These are phyloP conservation scores for Umbelopsis ramanniana DNA, from an alignment of 192 early-diverging fungal genomes.

Conservation along the genomic window DNA sequence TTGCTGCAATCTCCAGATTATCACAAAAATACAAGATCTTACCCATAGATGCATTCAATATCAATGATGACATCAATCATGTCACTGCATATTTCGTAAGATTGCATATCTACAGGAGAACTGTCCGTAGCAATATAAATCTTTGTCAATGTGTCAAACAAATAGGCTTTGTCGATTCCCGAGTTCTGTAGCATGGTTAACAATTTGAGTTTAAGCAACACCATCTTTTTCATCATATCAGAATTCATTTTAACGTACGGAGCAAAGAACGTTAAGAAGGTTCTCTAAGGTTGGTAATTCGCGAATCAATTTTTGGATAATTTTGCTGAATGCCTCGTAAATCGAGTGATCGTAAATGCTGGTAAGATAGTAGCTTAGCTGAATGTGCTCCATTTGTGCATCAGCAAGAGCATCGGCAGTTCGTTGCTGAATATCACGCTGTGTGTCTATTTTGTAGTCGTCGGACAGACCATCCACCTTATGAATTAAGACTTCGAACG, in stretches of 20 bases:
- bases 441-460: conserved; percentile 94
- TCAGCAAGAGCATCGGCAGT: conserved; percentile 87
- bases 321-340: conserved; percentile 93
- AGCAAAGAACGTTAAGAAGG: conserved; percentile 90
- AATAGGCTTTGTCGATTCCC: conserved; percentile 94
- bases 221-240: background rate
- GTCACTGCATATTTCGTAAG: conserved; percentile 92
- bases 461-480: conserved; percentile 96
- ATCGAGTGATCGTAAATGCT: conserved; percentile 95
- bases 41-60: conserved; percentile 77
- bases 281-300: conserved; percentile 87
- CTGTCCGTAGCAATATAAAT: conserved; percentile 95
- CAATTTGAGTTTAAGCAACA: background rate
- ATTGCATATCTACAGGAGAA: conserved; percentile 86
- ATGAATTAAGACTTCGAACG: conserved; percentile 95
- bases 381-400: conserved; percentile 75
- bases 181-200: conserved; percentile 66
- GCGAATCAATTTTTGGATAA: conserved; percentile 89
- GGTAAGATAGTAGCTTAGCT: conserved; percentile 85
- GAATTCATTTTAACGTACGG: conserved; percentile 58
- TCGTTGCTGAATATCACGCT: conserved; percentile 91
- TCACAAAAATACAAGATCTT: conserved; percentile 13
- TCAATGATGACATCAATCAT: conserved; percentile 95
- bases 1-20: background rate
- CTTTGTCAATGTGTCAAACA: conserved; percentile 89